These are phyloP conservation scores for Ceratocystis destructans DNA, from an alignment of 2,329 filamentous ascomycete species.

Conservation along the genomic window DNA sequence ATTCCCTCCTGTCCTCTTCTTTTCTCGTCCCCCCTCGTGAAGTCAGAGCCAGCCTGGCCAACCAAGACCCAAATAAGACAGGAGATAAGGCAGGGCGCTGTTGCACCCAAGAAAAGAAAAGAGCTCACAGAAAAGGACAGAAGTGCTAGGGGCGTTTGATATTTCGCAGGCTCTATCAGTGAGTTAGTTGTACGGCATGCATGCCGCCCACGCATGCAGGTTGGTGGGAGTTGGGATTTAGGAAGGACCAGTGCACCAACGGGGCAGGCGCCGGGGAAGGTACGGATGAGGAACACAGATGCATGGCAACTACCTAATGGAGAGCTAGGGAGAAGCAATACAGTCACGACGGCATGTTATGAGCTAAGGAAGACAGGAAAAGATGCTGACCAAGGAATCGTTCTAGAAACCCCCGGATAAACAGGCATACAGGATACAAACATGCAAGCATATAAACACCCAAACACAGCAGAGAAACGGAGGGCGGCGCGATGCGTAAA, in stretches of 20 bases:
- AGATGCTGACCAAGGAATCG: neutral
- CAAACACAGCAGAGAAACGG: too few relatives aligned
- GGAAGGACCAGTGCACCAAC: neutral
- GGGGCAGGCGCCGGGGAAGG: neutral
- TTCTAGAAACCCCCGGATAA: neutral
- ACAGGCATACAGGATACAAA: too few relatives aligned
- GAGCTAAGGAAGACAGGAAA: neutral
- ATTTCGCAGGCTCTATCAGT: neutral
- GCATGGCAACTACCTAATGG: neutral
- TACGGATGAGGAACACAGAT: neutral
- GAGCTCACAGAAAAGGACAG: too few relatives aligned
- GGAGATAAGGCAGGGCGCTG: too few relatives aligned
- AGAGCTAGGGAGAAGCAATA: neutral
- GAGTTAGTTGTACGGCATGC: neutral
- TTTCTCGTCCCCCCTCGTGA: too few relatives aligned
- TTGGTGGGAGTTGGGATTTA: too few relatives aligned
- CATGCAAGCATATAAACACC: too few relatives aligned
- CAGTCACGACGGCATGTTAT: neutral
- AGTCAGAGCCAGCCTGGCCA: too few relatives aligned
- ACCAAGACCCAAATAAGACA: too few relatives aligned
- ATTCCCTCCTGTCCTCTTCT: too few relatives aligned
- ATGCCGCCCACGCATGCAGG: neutral
- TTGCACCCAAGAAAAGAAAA: too few relatives aligned
- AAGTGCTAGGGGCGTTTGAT: neutral
- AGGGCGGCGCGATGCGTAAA: too few relatives aligned